These are phyloP conservation scores for Stemphylium vesicarium DNA, from an alignment of 2,329 filamentous ascomycete species.

Conservation along the genomic window DNA sequence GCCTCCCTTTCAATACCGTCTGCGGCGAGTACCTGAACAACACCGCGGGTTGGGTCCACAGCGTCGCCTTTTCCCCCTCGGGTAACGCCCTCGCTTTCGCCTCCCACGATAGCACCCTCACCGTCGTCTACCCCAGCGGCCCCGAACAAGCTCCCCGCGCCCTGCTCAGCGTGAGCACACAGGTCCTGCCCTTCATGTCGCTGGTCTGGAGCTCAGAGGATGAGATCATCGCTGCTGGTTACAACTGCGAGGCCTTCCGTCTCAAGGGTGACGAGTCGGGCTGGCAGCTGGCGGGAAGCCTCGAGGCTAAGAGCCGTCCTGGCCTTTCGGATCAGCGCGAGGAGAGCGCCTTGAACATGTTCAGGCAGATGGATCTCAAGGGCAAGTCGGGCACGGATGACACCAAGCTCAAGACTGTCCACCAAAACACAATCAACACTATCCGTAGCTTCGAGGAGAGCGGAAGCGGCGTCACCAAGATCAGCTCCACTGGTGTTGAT, in stretches of 20 bases:
- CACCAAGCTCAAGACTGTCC: slow-evolving; percentile 90
- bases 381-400: slow-evolving; percentile 78
- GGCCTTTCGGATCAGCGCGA: slow-evolving; percentile 71
- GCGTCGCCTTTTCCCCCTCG: slow-evolving; percentile 88
- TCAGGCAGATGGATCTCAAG: slow-evolving; percentile 97
- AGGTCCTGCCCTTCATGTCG: slow-evolving; percentile 89
- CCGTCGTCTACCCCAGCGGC: slow-evolving; percentile 90
- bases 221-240: slow-evolving; percentile 94
- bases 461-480: slow-evolving; percentile 72
- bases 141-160: slow-evolving; percentile 90
- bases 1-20: slow-evolving; percentile 96
- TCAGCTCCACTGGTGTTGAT: slow-evolving; percentile 69
- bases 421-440: slow-evolving; percentile 94
- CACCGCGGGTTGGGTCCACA: slow-evolving; percentile 95
- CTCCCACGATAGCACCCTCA: slow-evolving; percentile 94
- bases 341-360: slow-evolving; percentile 97
- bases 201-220: slow-evolving; percentile 90
- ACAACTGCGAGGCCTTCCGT: slow-evolving; percentile 87
- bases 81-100: slow-evolving; percentile 94
- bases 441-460: slow-evolving; percentile 76
- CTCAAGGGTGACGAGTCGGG: slow-evolving; percentile 79
- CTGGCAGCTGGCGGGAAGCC: slow-evolving; percentile 82
- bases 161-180: slow-evolving; percentile 88
- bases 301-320: slow-evolving; percentile 74
- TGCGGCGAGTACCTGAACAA: slow-evolving; percentile 97